Conservation (phyloP, 148 eudicot genomes). For the Fagopyrum tataricum region DNA sequence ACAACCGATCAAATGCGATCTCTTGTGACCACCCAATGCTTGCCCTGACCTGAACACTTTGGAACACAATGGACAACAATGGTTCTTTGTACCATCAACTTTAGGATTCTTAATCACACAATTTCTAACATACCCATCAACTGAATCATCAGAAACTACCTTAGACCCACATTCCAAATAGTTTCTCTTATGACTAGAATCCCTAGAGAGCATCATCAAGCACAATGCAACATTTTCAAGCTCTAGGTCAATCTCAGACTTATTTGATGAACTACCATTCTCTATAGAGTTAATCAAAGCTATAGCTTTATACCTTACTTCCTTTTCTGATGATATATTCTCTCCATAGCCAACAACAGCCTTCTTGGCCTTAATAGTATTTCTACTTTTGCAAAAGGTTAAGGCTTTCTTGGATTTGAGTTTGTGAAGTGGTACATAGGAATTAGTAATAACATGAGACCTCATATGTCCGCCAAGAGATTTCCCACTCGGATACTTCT, state of each 20-base stretch:
- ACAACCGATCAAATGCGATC: conserved; percentile 67
- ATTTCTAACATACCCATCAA: conserved; percentile 40
- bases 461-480: conserved; percentile 97
- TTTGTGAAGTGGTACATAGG: conserved; percentile 36
- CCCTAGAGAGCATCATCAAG: conserved; percentile 87
- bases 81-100: conserved; percentile 27
- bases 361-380: background rate
- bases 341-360: conserved; percentile 18
- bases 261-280: conserved; percentile 41
- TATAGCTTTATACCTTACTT: conserved; percentile 43
- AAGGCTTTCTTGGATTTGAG: conserved; percentile 18
- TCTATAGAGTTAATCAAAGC: conserved; percentile 21
- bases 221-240: conserved; percentile 76
- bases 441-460: conserved; percentile 46
- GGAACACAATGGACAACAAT: conserved; percentile 71
- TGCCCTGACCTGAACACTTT: conserved; percentile 81
- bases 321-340: conserved; percentile 12
- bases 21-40: conserved; percentile 95
- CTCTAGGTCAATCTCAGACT: conserved; percentile 64
- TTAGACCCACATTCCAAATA: conserved; percentile 53
- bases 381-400: too few species aligned
- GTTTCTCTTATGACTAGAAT: conserved; percentile 19
- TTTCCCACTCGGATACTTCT: conserved; percentile 69
- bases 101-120: conserved; percentile 9
- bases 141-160: conserved; percentile 67